Evolutionary conservation across 2,329 filamentous ascomycete species (phyloP), one percentile per base, ranked within the genome.

Genomic region (Fonsecaea multimorphosa): DNA sequence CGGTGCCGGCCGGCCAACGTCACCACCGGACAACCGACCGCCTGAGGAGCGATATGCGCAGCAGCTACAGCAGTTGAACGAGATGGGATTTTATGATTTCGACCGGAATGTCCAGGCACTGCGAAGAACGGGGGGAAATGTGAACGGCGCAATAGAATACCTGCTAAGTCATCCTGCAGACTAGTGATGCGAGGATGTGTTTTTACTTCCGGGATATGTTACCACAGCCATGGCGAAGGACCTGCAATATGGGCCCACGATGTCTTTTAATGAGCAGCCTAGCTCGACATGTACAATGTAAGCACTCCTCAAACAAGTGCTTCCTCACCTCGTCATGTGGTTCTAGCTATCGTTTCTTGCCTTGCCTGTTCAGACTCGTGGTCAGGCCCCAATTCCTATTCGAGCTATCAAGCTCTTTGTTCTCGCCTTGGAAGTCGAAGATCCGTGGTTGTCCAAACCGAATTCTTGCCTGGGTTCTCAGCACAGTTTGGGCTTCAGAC

Each of bases 21-120:
- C 86, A 19, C 90, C 92, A 4, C 79, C 85, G 2, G 95, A 99
- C 79, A 96, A 85, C 74, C 86, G 94, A 68, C 93, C 95, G 3
- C 94, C 95, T 0, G 95, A 99, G 82, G 95, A 98, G 79, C 84
- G 92, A 65, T 99, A 97, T 73, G 93, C 91, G 2, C 89, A 91
- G 34, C 94, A 99, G 79, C 83, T 99, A 57, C 85, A 92, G 66
- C 93, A 98, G 80, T 81, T 99, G 68, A 99, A 99, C 77, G 95
- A 98, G 71, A 99, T 99, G 95, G 95, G 95, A 2, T 99, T 99
- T 80, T 97, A 88, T 76, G 93, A 99, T 75, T 99, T 98, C 75
- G 94, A 99, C 59, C 83, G 91, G 72, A 99, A 99, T 73, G 87
- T 99, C 34, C 88, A 91, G 63, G 95, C 95, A 4, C 81, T 99